Evolutionary conservation across 441 rosid genomes (phyloP), one percentile per base, ranked within the genome.

Genomic region (Pelargonium myrrhifolium): DNA sequence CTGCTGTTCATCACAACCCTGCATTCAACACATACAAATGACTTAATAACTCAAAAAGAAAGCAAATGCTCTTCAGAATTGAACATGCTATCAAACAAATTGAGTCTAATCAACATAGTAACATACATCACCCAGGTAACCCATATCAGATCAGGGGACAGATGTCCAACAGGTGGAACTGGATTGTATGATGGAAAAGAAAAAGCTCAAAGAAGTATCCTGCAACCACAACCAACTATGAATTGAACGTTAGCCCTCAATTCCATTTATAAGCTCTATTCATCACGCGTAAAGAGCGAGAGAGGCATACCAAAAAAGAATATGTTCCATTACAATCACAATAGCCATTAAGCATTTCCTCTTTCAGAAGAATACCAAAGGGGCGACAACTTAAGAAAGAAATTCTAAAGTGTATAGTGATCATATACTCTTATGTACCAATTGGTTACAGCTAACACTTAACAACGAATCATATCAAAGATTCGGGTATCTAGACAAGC

Each of bases 1-100:
- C 64, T 82, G 84, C 74, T 83, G 86, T 47, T 77, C 85, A 74
- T 78, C 87, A 73, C 53, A 71, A 66, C 70, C 80, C 95, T 87
- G 86, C 71, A 77, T 64, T 65, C 51, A 65, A 51, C 14, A 39
- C 59, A 55, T 59, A 24, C 45, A 39, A 69, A 42, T n/a, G 62
- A 59, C 55, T 62, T 22, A 20, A 60, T 43, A 49, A 58, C 43
- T 37, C 2, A 37, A 51, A 55, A 49, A 64, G n/a, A 31, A 53
- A 39, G 56, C 8, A 8, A 8, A 64, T 3, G 9, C 35, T 22
- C 9, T 63, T n/a, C 28, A 39, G 20, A 37, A 21, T 12, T 21
- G 47, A 8, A 51, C 20, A 49, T 17, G 9, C 14, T n/a, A 43
- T 37, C 14, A 12, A 17, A 53, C n/a, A 28, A 6, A 8, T 21